These are phyloP conservation scores for Fusarium algeriense DNA, from an alignment of 2,329 filamentous ascomycete genomes.

Conservation along the genomic window DNA sequence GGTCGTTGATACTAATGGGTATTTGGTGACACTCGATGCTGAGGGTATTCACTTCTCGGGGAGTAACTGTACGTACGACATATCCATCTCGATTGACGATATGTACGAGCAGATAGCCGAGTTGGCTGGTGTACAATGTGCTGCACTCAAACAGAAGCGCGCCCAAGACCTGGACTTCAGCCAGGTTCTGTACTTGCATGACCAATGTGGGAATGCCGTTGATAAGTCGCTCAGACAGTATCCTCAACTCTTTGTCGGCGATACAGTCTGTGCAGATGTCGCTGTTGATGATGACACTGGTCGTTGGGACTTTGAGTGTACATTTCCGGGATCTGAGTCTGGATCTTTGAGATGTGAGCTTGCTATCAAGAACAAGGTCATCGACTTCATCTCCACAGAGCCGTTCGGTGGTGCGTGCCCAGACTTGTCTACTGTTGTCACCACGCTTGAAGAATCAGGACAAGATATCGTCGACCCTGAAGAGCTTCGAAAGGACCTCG, in stretches of 20 bases:
- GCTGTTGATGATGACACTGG: slow-evolving; percentile 47
- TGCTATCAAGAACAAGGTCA: slow-evolving; percentile 49
- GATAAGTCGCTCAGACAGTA: slow-evolving; percentile 45
- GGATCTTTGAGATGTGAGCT: slow-evolving; percentile 48
- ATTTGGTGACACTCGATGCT: slow-evolving; percentile 51
- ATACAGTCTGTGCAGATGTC: slow-evolving; percentile 48
- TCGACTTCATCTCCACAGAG: slow-evolving; percentile 52
- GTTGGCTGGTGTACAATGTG: slow-evolving; percentile 50
- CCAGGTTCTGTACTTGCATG: slow-evolving; percentile 50
- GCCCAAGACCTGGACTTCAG: slow-evolving; percentile 48
- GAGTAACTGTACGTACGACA: slow-evolving; percentile 49
- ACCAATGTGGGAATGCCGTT: slow-evolving; percentile 53
- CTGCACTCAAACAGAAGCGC: slow-evolving; percentile 41
- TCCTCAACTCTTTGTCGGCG: slow-evolving; percentile 50
- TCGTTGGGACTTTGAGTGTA: slow-evolving; percentile 53
- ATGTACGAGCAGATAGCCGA: slow-evolving; percentile 52
- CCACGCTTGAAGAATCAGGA: slow-evolving; percentile 48
- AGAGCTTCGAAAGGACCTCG: slow-evolving; percentile 46
- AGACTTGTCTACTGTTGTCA: slow-evolving; percentile 51
- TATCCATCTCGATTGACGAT: slow-evolving; percentile 50
- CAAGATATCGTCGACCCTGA: slow-evolving; percentile 48
- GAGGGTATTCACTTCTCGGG: slow-evolving; percentile 53
- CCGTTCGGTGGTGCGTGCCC: slow-evolving; percentile 54
- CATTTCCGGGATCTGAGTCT: slow-evolving; percentile 52
- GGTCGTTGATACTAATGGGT: slow-evolving; percentile 49